These are phyloP conservation scores for Annona squamosa DNA, from an alignment of 164 flowering plant genomes.

Conservation along the genomic window DNA sequence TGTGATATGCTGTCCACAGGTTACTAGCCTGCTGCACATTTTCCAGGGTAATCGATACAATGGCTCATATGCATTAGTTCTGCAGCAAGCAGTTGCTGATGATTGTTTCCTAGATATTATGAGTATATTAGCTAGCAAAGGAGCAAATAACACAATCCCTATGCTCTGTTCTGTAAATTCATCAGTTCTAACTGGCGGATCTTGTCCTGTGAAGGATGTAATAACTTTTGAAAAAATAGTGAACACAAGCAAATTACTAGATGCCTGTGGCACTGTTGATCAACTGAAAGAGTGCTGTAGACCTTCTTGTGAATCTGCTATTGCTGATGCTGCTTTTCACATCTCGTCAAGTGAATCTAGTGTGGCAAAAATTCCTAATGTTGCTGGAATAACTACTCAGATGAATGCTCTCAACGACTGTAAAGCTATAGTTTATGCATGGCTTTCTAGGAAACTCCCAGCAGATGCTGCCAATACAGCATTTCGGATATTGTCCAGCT, in stretches of 20 bases:
- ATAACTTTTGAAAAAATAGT: conserved; percentile 61
- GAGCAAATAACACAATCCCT: conserved; percentile 61
- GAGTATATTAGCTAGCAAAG: conserved; percentile 69
- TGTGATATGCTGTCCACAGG: conserved; percentile 90
- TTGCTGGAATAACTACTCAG: conserved; percentile 27
- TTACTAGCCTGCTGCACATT: conserved; percentile 72
- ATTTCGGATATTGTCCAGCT: conserved; percentile 70
- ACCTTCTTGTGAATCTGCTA: conserved; percentile 81
- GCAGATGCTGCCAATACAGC: conserved; percentile 69
- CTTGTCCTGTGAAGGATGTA: conserved; percentile 79
- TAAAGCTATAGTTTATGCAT: conserved; percentile 79
- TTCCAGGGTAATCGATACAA: conserved; percentile 63
- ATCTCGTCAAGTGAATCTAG: conserved; percentile 42
- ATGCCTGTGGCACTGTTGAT: conserved; percentile 74
- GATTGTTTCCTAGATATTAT: conserved; percentile 84
- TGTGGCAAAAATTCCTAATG: conserved; percentile 24
- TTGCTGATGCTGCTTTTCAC: conserved; percentile 74
- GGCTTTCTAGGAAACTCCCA: conserved; percentile 79
- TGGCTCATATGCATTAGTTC: conserved; percentile 47
- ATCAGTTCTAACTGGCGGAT: conserved; percentile 79
- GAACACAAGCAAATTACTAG: conserved; percentile 73
- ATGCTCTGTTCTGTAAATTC: conserved; percentile 65
- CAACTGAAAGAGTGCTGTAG: conserved; percentile 91
- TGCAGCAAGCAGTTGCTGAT: conserved; percentile 51
- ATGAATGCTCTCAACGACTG: conserved; percentile 62